phyloP scores from a whole-genome alignment of 208 protist genomes.

The Wallacemonas collosoma region DNA sequence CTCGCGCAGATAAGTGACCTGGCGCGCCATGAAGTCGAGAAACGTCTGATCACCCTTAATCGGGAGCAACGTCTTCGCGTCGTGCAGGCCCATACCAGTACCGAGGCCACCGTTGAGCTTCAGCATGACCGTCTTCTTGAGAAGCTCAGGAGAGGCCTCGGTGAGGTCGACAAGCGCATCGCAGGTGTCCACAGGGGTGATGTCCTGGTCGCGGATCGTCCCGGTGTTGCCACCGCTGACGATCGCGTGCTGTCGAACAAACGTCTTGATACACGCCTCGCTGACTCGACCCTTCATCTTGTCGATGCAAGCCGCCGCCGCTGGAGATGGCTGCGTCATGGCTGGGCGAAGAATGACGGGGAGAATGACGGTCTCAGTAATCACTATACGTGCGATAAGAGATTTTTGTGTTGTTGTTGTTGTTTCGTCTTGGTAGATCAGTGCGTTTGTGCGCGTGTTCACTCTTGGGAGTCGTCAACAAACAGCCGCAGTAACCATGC shows the following conservation, averaged over 20 bases:
- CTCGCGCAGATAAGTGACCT: slow-evolving; percentile 93
- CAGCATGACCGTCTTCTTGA: slow-evolving; percentile 93
- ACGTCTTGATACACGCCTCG: slow-evolving; percentile 65
- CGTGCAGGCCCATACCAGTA: slow-evolving; percentile 88
- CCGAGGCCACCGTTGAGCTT: slow-evolving; percentile 98
- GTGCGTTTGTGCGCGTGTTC: not conserved
- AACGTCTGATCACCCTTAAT: slow-evolving; percentile 96
- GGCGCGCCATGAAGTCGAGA: slow-evolving; percentile 96
- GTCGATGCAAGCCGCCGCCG: slow-evolving; percentile 51
- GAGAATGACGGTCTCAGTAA: not conserved
- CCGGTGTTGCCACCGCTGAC: slow-evolving; percentile 51
- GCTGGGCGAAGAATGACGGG: not conserved
- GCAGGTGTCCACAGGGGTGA: slow-evolving; percentile 47
- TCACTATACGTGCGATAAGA: not conserved
- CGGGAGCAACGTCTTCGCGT: slow-evolving; percentile 92
- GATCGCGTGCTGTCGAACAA: slow-evolving; percentile 57
- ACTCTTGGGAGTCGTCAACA: not conserved
- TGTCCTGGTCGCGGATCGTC: slow-evolving; percentile 51
- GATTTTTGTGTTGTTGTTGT: not conserved
- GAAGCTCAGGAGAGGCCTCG: slow-evolving; percentile 29
- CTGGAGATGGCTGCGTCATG: slow-evolving; percentile 16
- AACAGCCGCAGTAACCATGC: no score
- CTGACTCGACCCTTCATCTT: slow-evolving; percentile 76
- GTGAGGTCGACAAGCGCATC: slow-evolving; percentile 41
- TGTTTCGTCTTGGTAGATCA: not conserved